These are phyloP conservation scores for Brachypodium distachyon DNA, from an alignment of 202 grass and related monocot genomes.

Conservation along the genomic window DNA sequence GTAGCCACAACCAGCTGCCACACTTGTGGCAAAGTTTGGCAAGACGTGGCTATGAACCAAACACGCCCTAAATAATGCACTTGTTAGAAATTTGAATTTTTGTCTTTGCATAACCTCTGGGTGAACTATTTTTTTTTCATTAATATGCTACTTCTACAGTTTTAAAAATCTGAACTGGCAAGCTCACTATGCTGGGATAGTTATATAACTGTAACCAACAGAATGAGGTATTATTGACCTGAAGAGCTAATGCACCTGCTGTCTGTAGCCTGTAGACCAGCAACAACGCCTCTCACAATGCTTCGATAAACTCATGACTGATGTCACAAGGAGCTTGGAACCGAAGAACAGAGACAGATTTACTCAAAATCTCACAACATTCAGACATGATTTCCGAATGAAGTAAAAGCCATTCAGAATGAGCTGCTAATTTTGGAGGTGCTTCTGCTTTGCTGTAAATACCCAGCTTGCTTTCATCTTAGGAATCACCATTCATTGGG, in stretches of 20 bases:
- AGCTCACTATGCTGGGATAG: neutral
- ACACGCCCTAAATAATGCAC: neutral
- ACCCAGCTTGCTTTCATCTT: constrained; percentile 24
- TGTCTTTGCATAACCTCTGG: neutral
- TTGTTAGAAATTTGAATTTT: too few relatives aligned
- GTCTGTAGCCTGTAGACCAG: constrained; percentile 74
- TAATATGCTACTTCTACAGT: neutral
- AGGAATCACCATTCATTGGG: constrained; percentile 16
- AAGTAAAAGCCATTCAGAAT: constrained; percentile 44
- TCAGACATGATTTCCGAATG: constrained; percentile 80
- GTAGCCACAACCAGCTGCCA: neutral
- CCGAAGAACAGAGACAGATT: constrained; percentile 97
- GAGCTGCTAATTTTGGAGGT: constrained; percentile 4
- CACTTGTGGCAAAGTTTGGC: neutral
- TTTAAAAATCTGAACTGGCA: neutral
- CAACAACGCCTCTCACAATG: constrained; percentile 81
- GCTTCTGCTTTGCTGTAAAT: constrained; percentile 40
- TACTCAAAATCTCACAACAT: constrained; percentile 93
- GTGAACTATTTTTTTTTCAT: neutral
- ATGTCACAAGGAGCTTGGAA: constrained; percentile 90
- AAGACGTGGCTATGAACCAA: neutral
- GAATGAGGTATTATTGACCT: too few relatives aligned
- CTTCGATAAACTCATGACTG: constrained; percentile 92
- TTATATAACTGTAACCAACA: too few relatives aligned
- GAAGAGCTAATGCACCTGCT: constrained; percentile 22